Conservation (phyloP, 441 rosid genomes). For the Populus hybrid region DNA sequence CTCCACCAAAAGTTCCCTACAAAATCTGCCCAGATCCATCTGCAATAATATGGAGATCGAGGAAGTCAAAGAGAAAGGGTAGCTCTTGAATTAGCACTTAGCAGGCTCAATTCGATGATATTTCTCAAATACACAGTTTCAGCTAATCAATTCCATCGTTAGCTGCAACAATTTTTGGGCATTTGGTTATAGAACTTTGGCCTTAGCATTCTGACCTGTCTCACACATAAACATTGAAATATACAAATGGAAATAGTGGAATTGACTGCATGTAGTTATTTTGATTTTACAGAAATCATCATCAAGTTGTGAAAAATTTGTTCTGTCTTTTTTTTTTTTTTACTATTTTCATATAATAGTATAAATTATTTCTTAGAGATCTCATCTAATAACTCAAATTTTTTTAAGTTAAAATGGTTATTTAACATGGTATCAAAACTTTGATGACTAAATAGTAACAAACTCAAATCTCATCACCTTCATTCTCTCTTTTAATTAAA, state of each 20-base stretch:
- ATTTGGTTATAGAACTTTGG: background rate
- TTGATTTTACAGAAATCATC: background rate
- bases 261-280: background rate
- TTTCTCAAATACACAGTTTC: background rate
- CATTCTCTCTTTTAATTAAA: no score
- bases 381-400: no score
- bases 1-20: slow-evolving; percentile 66
- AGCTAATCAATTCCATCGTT: background rate
- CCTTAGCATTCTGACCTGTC: background rate
- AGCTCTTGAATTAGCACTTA: background rate
- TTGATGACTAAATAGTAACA: no score
- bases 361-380: no score
- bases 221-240: background rate
- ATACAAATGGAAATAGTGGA: slow-evolving; percentile 4
- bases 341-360: background rate
- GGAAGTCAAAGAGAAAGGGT: slow-evolving; percentile 20
- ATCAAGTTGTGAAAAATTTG: background rate
- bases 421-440: no score
- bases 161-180: background rate
- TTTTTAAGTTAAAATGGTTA: no score
- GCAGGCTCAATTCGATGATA: background rate
- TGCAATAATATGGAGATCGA: slow-evolving; percentile 30
- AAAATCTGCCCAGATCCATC: slow-evolving; percentile 31
- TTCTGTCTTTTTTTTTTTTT: background rate
- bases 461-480: no score